phyloP scores from a whole-genome alignment of 2,329 filamentous ascomycete genomes.

The Sclerotinia spermophila region DNA sequence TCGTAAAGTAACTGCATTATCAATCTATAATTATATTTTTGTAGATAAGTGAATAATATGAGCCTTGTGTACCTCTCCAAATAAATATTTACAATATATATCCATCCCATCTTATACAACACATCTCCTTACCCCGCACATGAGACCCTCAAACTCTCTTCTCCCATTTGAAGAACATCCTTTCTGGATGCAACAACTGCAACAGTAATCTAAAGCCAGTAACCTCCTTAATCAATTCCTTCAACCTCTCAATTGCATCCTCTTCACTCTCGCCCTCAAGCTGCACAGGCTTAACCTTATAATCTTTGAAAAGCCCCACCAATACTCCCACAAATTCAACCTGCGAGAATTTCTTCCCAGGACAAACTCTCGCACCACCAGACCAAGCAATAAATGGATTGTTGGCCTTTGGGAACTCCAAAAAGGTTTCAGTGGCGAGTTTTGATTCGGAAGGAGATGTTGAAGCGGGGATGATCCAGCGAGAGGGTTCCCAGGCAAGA shows the following conservation, averaged over 20 bases:
- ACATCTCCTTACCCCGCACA: neutral
- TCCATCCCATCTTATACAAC: neutral
- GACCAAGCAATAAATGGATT: slow-evolving; percentile 7
- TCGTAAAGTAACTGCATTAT: no score
- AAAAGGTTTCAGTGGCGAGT: neutral
- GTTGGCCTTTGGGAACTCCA: neutral
- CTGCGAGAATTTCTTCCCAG: neutral
- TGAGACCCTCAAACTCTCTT: neutral
- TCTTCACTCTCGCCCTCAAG: neutral
- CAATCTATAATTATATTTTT: no score
- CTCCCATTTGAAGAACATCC: neutral
- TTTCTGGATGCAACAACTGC: slow-evolving; percentile 1
- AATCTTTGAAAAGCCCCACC: neutral
- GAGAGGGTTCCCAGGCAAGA: slow-evolving; percentile 3
- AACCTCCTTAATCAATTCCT: neutral
- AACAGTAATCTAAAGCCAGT: neutral
- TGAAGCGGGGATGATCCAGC: neutral
- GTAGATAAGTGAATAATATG: neutral
- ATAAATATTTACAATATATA: neutral
- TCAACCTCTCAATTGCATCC: neutral
- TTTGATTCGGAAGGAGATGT: neutral
- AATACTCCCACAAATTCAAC: neutral
- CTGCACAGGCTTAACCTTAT: neutral
- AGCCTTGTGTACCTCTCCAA: neutral
- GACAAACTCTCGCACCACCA: neutral